phyloP scores from a whole-genome alignment of 176 grass and related monocot genomes.

The Pontederia paniculata region DNA sequence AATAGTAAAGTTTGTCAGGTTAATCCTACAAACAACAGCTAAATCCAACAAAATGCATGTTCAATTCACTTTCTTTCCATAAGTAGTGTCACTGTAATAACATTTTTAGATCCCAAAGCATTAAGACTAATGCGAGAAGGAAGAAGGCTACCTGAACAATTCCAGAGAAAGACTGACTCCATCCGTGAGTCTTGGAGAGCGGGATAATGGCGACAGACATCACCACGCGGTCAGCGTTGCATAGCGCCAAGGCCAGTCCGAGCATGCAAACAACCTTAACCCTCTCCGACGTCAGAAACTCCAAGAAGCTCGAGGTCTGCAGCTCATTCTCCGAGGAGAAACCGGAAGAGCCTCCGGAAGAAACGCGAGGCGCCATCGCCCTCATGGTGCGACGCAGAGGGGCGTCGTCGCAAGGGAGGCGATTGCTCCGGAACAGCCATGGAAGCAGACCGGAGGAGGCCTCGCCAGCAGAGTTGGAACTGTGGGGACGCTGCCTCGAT shows the following conservation, averaged over 20 bases:
- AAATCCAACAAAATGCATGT: too few species aligned
- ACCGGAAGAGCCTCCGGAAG: not conserved
- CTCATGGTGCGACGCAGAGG: too few species aligned
- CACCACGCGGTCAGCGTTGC: slow-evolving; percentile 92
- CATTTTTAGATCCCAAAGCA: not conserved
- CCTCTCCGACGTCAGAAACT: slow-evolving; percentile 92
- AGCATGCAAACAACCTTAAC: slow-evolving; percentile 87
- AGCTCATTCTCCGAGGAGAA: slow-evolving; percentile 2
- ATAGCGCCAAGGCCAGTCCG: slow-evolving; percentile 68
- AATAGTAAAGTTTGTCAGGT: too few species aligned
- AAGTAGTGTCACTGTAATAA: not conserved
- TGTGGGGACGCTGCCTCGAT: too few species aligned
- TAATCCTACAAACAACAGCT: too few species aligned
- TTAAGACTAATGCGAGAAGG: slow-evolving; percentile 7
- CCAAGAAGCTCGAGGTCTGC: slow-evolving; percentile 18
- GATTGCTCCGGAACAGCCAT: too few species aligned
- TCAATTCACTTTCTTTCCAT: too few species aligned
- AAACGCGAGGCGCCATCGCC: too few species aligned
- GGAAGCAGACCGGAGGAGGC: too few species aligned
- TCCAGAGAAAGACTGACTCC: slow-evolving; percentile 65
- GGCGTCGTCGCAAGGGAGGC: too few species aligned
- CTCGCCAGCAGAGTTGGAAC: too few species aligned
- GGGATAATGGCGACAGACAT: slow-evolving; percentile 96
- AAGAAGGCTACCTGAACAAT: slow-evolving; percentile 60
- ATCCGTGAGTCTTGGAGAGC: slow-evolving; percentile 63